Percentiles rank a stretch among this genome's conserved stretches.
phyloP scores from a whole-genome alignment of 768 basidiomycete species.

The Serendipita indica region DNA sequence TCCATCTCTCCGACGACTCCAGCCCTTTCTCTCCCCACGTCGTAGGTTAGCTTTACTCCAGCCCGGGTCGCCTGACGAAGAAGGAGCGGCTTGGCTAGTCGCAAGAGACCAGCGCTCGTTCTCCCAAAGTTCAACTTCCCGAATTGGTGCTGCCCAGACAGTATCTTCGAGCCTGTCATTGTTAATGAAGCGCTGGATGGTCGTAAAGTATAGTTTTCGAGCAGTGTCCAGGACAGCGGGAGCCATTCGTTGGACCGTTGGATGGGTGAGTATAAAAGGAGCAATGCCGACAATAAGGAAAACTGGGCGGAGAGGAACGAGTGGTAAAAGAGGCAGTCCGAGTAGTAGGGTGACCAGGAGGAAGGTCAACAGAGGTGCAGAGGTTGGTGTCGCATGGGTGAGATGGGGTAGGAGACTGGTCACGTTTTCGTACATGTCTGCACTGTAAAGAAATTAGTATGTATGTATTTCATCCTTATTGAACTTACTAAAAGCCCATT shows the following conservation, averaged over 20 bases:
- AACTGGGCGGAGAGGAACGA: conserved; percentile 25
- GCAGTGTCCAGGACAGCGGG: conserved; percentile 21
- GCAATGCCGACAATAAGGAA: conserved; percentile 29
- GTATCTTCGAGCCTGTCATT: conserved; percentile 49
- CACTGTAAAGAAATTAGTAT: conserved; percentile 25
- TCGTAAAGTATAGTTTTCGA: conserved; percentile 18
- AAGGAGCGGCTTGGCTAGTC: conserved; percentile 12
- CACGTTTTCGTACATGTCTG: conserved; percentile 43
- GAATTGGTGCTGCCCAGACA: conserved; percentile 49
- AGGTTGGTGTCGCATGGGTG: conserved; percentile 37
- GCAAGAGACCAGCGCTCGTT: conserved; percentile 48
- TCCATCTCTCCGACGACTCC: conserved; percentile 59
- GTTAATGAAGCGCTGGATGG: conserved; percentile 32
- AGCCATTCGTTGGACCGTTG: conserved; percentile 24
- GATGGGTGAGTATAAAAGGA: conserved; percentile 42
- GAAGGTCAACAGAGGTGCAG: conserved; percentile 37
- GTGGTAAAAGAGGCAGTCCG: conserved; percentile 19
- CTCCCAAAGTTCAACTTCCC: conserved; percentile 64
- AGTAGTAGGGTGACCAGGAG: conserved; percentile 30
- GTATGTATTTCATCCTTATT: not conserved
- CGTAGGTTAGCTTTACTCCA: conserved; percentile 29
- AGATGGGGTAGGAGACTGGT: conserved; percentile 39
- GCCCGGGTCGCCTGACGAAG: conserved; percentile 17
- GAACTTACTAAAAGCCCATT: conserved; percentile 62
- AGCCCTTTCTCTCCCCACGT: conserved; percentile 38